Evolutionary conservation across 352 stramenopile species (phyloP).

Genomic region (Phytophthora cryptogea): DNA sequence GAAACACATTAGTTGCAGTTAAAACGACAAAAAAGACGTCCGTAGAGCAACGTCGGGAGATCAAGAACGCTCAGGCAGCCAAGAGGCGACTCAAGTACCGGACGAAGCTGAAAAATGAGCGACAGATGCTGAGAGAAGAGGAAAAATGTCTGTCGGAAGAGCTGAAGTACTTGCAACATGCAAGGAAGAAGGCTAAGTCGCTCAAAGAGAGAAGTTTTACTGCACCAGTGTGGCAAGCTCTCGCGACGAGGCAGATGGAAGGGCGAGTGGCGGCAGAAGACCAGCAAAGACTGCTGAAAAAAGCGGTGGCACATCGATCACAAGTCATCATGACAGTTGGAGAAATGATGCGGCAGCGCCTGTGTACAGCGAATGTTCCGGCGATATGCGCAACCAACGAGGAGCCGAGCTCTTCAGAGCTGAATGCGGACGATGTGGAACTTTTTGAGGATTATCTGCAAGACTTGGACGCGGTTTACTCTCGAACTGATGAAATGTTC

Average conservation of each 20-base stretch:
- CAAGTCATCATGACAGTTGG: constrained; percentile 8
- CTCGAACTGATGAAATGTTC: constrained; percentile 20
- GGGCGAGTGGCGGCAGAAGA: constrained; percentile 10
- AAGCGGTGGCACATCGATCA: constrained; percentile 1
- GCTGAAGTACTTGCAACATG: constrained; percentile 4
- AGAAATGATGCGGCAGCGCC: constrained; percentile 1
- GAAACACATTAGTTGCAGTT: background rate
- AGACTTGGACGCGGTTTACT: constrained; percentile 27
- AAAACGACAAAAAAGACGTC: background rate
- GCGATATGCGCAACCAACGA: background rate
- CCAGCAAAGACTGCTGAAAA: constrained; percentile 11
- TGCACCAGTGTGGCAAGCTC: constrained; percentile 8
- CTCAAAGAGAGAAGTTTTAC: background rate
- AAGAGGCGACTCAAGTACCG: constrained; percentile 23
- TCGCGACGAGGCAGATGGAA: constrained; percentile 24
- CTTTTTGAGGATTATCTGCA: constrained; percentile 30
- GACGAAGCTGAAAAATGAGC: constrained; percentile 17
- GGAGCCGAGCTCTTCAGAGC: background rate
- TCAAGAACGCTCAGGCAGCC: constrained; percentile 13
- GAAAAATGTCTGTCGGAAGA: constrained; percentile 15
- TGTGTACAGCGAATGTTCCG: background rate
- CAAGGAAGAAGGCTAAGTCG: constrained; percentile 3
- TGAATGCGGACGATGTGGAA: constrained; percentile 12
- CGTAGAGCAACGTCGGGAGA: background rate
- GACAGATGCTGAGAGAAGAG: constrained; percentile 12